Base-by-base conservation (phyloP, 768 basidiomycete genomes). In the Porphyrellus cyaneotinctus region DNA sequence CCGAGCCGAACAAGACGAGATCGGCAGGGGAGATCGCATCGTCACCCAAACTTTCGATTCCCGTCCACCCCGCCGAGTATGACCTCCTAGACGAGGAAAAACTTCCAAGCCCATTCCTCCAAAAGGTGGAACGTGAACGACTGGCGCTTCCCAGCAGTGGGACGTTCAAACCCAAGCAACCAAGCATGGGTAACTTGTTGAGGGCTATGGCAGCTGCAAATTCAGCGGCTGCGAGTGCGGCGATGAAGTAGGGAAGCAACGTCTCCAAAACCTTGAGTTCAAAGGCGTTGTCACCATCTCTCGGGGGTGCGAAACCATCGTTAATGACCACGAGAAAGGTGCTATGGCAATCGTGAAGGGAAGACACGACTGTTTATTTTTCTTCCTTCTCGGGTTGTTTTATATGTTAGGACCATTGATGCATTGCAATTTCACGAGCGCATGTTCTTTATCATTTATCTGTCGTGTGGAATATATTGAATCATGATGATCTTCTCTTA, bases 91-190 rank as follows among this genome's bases (percentile, higher is more conserved):
- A 92, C 63, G 90, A 90, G 64, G 89, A 90, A 66, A 91, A 91
- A 65, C 75, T 92, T 0, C 91, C 90, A 0, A 89, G 87, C 63
- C 91, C 90, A 6, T 92, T 92, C 70, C 64, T 92, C 38, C 87
- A 85, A 63, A 75, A 80, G 45, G 68, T 54, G 6, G 82, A 83
- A 28, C 68, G 73, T 23, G 75, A 74, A 35, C 61, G 61, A 44
- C 23, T 42, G n/a, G 49, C 28, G 23, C 47, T 28, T 42, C 55
- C 53, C 6, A 18, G 39, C 18, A 43, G 43, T 35, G 63, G 50
- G 22, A 49, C 49, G 18, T 33, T 64, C 20, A 61, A 60, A 32
- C 53, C 62, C 14, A 80, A 78, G 59, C 66, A 81, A 43, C 70
- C 72, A 30, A 83, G 80, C 58, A 75, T 70, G 22, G 82, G 80